Evolutionary conservation across 768 basidiomycete species (phyloP).

Genomic region (Rubroboletus satanas): DNA sequence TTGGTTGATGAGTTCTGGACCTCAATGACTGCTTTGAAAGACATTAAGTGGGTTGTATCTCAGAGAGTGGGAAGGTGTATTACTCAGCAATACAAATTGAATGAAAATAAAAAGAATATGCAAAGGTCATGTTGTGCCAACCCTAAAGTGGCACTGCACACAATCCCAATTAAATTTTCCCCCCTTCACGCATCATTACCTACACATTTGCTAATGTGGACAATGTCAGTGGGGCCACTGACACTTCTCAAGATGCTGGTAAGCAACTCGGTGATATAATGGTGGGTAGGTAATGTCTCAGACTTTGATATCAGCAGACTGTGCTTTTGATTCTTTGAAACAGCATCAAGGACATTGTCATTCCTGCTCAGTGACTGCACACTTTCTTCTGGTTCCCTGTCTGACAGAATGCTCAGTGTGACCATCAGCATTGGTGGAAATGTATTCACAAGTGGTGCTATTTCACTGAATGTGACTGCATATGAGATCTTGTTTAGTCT

Average conservation of each 20-base stretch:
- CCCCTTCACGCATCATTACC: constrained; percentile 32
- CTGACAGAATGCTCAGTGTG: constrained; percentile 34
- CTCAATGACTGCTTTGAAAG: too few species aligned
- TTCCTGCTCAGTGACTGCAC: constrained; percentile 51
- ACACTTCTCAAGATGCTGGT: constrained; percentile 44
- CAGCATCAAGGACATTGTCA: constrained; percentile 47
- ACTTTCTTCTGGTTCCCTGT: constrained; percentile 27
- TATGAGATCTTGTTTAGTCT: constrained; percentile 48
- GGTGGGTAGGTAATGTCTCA: constrained; percentile 42
- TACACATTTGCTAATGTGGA: constrained; percentile 13
- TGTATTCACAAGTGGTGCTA: constrained; percentile 40
- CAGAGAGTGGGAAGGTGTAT: too few species aligned
- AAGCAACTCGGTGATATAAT: constrained; percentile 48
- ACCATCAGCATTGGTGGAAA: constrained; percentile 44
- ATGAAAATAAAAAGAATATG: too few species aligned
- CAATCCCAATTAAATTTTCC: too few species aligned
- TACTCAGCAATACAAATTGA: too few species aligned
- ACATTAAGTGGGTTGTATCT: too few species aligned
- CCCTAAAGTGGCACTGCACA: too few species aligned
- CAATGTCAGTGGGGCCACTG: constrained; percentile 27
- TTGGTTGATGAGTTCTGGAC: too few species aligned
- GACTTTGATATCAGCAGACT: constrained; percentile 32
- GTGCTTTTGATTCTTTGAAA: too few species aligned
- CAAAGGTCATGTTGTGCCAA: too few species aligned
- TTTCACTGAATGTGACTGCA: constrained; percentile 50